Base-by-base conservation (phyloP, 2,329 filamentous ascomycete species). In the Emergomyces africanus region DNA sequence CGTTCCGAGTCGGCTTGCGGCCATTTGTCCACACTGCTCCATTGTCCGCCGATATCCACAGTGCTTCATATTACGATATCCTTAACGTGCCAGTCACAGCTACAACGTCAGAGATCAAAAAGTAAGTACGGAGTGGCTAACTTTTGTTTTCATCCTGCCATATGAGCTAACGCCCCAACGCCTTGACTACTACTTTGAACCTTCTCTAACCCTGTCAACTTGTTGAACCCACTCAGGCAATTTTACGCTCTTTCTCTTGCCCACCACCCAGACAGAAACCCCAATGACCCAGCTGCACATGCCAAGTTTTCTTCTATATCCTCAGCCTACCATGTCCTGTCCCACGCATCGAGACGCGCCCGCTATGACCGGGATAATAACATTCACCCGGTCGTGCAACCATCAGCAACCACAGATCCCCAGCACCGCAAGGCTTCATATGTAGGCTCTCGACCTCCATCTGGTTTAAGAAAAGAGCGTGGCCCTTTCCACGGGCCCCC, bases 201-300 rank as follows among this genome's bases (percentile, higher is more conserved):
- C 12, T 18, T 15, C 10, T 2, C 14, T 55, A 28, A 55, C 37
- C n/a, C n/a, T 37, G 30, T 15, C 10, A 20, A 9, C 20, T 0
- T 20, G 20, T n/a, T 12, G 12, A 25, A 20, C 53, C 12, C 15
- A 28, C 54, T 54, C 18, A 78, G 76, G 65, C 75, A 83, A 71
- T 99, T 96, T 82, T 97, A 96, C 80, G 75, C 81, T 62, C 88
- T 97, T 71, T 96, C 90, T 69, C 95, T 96, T 75, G 77, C 81
- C 58, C 87, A 96, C 80, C 94, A 99, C 74, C 94, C 94, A 0
- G 94, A 99, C 79, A 84, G 85, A 70, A 95, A 97, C 78, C 89
- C 81, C 61, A 70, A 81, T 66, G 87, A 96, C 73, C 87, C 88
- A 4, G 70, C 76, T 60, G 88, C 91, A 62, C 79, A 85, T 3